These are phyloP conservation scores for Plectosphaerella plurivora DNA, from an alignment of 2,329 filamentous ascomycete species.

Conservation along the genomic window DNA sequence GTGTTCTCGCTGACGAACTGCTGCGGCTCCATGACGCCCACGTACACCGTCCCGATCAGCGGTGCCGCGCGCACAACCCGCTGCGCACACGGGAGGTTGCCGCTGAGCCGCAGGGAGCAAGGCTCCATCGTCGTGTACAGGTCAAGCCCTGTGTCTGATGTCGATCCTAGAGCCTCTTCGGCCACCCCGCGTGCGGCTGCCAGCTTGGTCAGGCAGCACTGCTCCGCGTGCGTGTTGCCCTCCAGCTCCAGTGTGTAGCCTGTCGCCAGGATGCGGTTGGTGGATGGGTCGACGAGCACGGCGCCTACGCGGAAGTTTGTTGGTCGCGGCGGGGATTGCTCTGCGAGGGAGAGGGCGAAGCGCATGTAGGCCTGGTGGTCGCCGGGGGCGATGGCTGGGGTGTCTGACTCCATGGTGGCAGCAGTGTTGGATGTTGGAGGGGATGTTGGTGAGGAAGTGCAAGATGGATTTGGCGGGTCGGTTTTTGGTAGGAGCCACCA, in stretches of 20 bases:
- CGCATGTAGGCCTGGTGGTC: slow-evolving; percentile 55
- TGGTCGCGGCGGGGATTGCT: slow-evolving; percentile 75
- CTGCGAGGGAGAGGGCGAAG: slow-evolving; percentile 70
- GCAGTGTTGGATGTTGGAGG: not conserved
- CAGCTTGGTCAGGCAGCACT: slow-evolving; percentile 81
- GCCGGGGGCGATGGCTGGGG: slow-evolving; percentile 21
- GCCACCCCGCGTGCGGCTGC: slow-evolving; percentile 39
- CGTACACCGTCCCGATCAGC: slow-evolving; percentile 73
- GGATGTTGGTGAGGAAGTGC: not conserved
- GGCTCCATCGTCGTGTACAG: slow-evolving; percentile 95
- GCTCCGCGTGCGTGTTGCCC: slow-evolving; percentile 95
- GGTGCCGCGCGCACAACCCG: slow-evolving; percentile 62
- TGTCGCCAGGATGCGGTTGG: slow-evolving; percentile 62
- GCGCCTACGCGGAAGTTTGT: slow-evolving; percentile 94
- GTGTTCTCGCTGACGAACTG: slow-evolving; percentile 84
- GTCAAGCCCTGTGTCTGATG: slow-evolving; percentile 48
- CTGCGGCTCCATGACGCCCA: slow-evolving; percentile 84
- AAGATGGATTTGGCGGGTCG: not conserved
- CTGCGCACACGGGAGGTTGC: slow-evolving; percentile 73
- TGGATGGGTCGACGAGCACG: slow-evolving; percentile 62
- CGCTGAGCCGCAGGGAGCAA: slow-evolving; percentile 68
- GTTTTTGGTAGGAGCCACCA: not conserved
- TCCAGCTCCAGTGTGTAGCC: slow-evolving; percentile 88
- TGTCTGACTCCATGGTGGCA: not conserved
- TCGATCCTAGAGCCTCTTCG: slow-evolving; percentile 49